Conservation (phyloP, 768 basidiomycete genomes). For the Tricholoma furcatifolium region DNA sequence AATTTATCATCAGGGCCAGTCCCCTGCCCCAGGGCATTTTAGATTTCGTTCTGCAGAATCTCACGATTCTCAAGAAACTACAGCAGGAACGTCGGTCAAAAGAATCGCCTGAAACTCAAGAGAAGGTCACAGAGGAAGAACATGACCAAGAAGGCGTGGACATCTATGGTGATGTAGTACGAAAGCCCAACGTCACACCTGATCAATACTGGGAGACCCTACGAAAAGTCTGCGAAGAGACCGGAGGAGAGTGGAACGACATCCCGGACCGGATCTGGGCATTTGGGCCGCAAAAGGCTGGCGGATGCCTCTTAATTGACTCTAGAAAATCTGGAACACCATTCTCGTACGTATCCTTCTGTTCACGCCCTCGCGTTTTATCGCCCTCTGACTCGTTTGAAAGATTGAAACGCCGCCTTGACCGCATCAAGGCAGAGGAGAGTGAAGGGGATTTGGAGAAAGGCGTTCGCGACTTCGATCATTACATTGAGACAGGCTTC, state of each 20-base stretch:
- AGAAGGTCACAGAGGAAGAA: conserved; percentile 37
- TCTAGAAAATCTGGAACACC: conserved; percentile 43
- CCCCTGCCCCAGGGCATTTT: conserved; percentile 75
- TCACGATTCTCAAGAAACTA: conserved; percentile 59
- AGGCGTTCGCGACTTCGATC: conserved; percentile 62
- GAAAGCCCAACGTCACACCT: conserved; percentile 61
- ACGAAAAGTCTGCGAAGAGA: conserved; percentile 58
- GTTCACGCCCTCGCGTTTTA: neutral
- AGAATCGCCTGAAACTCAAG: conserved; percentile 26
- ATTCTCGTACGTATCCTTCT: conserved; percentile 55
- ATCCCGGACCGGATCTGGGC: conserved; percentile 78
- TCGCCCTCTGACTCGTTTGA: conserved; percentile 10
- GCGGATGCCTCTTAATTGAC: conserved; percentile 87
- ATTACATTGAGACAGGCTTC: conserved; percentile 88
- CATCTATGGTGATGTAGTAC: conserved; percentile 56
- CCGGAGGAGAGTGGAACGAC: conserved; percentile 84
- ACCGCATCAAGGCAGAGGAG: conserved; percentile 33
- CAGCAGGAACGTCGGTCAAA: conserved; percentile 42
- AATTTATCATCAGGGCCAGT: conserved; percentile 78
- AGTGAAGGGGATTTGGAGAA: conserved; percentile 32
- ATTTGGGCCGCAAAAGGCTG: conserved; percentile 87
- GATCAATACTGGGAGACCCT: conserved; percentile 83
- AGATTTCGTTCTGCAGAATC: conserved; percentile 76
- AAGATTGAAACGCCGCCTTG: conserved; percentile 55
- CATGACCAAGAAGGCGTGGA: conserved; percentile 33